These are phyloP conservation scores for Neoconidiobolus thromboides DNA, from an alignment of 371 early-diverging fungal genomes.

Conservation along the genomic window DNA sequence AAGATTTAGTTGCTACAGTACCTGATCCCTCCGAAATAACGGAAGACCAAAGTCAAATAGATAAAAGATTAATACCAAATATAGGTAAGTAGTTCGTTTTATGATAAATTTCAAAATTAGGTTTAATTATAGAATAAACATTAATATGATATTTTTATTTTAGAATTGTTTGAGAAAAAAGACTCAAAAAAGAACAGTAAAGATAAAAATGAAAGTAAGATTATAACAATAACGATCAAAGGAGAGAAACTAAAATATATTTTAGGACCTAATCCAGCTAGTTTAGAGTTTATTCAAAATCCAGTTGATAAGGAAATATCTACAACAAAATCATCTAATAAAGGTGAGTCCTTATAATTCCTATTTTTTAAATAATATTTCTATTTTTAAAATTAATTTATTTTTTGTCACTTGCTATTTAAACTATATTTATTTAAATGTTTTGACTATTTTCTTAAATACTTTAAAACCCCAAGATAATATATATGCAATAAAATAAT, in stretches of 20 bases:
- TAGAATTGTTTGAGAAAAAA: not conserved
- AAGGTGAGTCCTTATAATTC: not conserved
- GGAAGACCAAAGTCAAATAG: not conserved
- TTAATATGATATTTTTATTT: not conserved
- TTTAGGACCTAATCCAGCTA: not conserved
- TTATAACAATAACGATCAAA: no score
- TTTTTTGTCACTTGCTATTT: not conserved
- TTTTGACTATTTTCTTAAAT: not conserved
- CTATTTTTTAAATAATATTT: not conserved
- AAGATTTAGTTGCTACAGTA: conserved; percentile 69
- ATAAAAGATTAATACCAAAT: not conserved
- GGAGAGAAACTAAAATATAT: no score
- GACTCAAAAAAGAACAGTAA: not conserved
- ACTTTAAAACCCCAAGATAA: not conserved
- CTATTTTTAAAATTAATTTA: not conserved
- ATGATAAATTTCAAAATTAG: not conserved
- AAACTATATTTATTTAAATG: not conserved
- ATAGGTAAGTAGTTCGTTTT: not conserved
- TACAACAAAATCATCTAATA: not conserved
- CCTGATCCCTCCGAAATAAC: conserved; percentile 38
- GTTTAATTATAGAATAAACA: not conserved
- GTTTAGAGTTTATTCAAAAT: not conserved
- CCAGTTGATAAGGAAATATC: not conserved
- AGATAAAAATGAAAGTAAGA: no score
- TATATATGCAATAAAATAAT: no score